A percentile compares a stretch with the other conserved stretches of the same genome.
Conservation (phyloP, 805 yeast species). For the Yarrowia sp. region DNA sequence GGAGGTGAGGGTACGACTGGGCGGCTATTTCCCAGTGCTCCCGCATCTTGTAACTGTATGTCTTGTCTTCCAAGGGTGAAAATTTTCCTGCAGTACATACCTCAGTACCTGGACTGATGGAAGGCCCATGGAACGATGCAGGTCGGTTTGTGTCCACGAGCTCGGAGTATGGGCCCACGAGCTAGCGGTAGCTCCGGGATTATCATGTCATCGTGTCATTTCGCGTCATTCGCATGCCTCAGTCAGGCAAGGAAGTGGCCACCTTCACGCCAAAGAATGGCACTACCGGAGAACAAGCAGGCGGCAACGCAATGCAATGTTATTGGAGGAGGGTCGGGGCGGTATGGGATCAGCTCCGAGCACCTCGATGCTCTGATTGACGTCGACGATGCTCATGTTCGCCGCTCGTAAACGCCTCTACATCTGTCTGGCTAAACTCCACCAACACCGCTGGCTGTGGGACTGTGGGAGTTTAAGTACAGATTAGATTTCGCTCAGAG, state of each 20-base stretch:
- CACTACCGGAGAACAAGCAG: not conserved
- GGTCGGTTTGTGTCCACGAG: not conserved
- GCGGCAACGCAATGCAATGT: constrained; percentile 15
- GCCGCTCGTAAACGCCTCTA: no score
- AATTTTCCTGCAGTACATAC: not conserved
- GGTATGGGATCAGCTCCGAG: no score
- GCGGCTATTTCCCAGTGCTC: no score
- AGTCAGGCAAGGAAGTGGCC: constrained; percentile 1
- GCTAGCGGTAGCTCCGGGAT: not conserved
- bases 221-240: not conserved
- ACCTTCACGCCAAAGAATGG: not conserved
- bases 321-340: not conserved
- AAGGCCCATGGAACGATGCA: constrained; percentile 1
- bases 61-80: not conserved
- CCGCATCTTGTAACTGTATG: no score
- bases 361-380: no score
- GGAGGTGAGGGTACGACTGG: no score
- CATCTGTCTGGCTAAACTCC: no score
- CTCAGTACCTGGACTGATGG: not conserved
- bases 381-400: no score
- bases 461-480: constrained; percentile 17
- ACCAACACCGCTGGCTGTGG: no score
- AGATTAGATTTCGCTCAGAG: constrained; percentile 26
- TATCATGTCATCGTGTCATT: constrained; percentile 8
- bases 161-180: not conserved